Evolutionary conservation across 2,329 filamentous ascomycete genomes (phyloP).

Genomic region (Berkeleyomyces rouxiae): DNA sequence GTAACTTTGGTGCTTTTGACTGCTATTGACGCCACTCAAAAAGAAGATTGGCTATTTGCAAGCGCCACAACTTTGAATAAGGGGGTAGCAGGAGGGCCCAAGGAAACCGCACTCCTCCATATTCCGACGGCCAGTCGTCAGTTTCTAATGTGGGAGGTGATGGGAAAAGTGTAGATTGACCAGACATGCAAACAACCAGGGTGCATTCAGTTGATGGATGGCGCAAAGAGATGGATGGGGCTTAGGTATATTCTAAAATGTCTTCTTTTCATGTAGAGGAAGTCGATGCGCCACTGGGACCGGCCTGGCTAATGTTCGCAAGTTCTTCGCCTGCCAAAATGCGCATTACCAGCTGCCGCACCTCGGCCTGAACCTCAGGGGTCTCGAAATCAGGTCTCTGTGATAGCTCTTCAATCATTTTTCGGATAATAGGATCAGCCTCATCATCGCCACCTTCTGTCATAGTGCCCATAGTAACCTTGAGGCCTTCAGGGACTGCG

Average conservation of each 20-base stretch:
- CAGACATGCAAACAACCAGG: not conserved
- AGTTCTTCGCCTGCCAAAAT: constrained; percentile 52
- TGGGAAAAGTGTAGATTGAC: constrained; percentile 12
- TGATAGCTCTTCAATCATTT: constrained; percentile 78
- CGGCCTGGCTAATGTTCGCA: constrained; percentile 25
- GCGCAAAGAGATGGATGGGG: not conserved
- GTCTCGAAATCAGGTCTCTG: constrained; percentile 68
- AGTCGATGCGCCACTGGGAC: not conserved
- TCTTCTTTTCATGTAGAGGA: not conserved
- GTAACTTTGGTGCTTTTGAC: constrained; percentile 19
- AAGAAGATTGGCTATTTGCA: constrained; percentile 5
- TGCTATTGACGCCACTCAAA: not conserved
- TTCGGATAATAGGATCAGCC: constrained; percentile 66
- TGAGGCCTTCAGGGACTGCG: constrained; percentile 49
- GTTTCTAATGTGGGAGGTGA: constrained; percentile 45
- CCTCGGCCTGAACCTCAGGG: constrained; percentile 59
- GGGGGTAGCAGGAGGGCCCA: constrained; percentile 25
- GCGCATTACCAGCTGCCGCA: constrained; percentile 66
- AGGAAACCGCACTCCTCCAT: constrained; percentile 38
- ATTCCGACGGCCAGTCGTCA: constrained; percentile 29
- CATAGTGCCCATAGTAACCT: constrained; percentile 63
- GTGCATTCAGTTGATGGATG: not conserved
- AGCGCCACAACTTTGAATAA: constrained; percentile 35
- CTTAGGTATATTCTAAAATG: not conserved
- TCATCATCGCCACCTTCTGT: constrained; percentile 35